These are phyloP conservation scores for Neurospora sp. DNA, from an alignment of 495 filamentous ascomycete genomes.

Conservation along the genomic window DNA sequence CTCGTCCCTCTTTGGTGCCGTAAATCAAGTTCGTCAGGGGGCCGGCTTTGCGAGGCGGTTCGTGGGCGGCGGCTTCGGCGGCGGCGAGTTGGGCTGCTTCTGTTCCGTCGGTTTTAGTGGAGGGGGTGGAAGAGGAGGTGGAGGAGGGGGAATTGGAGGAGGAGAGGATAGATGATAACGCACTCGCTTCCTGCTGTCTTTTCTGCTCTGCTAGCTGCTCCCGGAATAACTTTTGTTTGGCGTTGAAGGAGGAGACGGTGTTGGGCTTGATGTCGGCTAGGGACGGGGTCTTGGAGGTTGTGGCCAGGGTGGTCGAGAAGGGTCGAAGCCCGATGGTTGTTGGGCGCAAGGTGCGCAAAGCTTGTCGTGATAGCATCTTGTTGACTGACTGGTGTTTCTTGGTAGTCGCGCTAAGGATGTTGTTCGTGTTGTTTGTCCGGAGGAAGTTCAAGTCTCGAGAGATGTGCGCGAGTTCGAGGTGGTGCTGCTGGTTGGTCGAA, in stretches of 20 bases:
- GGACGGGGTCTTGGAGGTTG: conserved; percentile 51
- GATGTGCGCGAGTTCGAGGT: background rate
- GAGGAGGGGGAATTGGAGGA: conserved; percentile 38
- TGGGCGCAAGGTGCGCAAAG: background rate
- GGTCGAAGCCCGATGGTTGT: conserved; percentile 31
- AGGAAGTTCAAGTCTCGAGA: background rate
- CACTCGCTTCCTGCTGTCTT: conserved; percentile 78
- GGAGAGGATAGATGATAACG: conserved; percentile 23
- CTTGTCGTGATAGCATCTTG: conserved; percentile 19
- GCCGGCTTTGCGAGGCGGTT: conserved; percentile 38
- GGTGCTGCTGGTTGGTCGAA: background rate
- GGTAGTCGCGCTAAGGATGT: background rate
- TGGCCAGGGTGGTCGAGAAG: conserved; percentile 48
- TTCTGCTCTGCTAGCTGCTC: conserved; percentile 66
- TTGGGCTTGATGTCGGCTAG: conserved; percentile 68
- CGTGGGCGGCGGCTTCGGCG: conserved; percentile 29
- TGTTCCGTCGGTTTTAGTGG: too few species aligned
- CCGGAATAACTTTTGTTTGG: conserved; percentile 76
- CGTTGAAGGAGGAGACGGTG: conserved; percentile 62
- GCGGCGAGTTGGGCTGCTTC: conserved; percentile 34
- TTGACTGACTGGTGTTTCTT: background rate
- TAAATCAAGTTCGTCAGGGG: conserved; percentile 71
- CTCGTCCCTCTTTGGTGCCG: conserved; percentile 85
- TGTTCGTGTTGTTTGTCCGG: background rate
- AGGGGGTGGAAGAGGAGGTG: conserved; percentile 44